A percentile compares a stretch with the other conserved stretches of the same genome.
These are phyloP conservation scores for Neonectria punicea DNA, from an alignment of 2,329 filamentous ascomycete genomes.

Conservation along the genomic window DNA sequence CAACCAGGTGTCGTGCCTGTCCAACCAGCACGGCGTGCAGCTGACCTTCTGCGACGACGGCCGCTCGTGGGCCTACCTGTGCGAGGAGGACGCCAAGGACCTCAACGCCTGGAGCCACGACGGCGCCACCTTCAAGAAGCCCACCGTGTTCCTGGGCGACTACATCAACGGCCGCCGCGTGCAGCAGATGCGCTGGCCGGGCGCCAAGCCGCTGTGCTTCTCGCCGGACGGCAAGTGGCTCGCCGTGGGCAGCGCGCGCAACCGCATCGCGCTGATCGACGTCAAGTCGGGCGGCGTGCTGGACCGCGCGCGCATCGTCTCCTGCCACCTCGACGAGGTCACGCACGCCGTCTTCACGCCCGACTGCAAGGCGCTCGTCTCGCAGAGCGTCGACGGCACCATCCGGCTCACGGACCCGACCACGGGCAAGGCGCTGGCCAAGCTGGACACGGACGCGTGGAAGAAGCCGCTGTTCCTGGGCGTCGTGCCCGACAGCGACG, in stretches of 20 bases:
- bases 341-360: constrained; percentile 44
- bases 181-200: constrained; percentile 35
- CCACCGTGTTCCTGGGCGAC: constrained; percentile 37
- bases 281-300: constrained; percentile 17
- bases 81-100: constrained; percentile 39
- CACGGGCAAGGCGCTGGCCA: constrained; percentile 39
- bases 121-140: constrained; percentile 36
- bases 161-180: constrained; percentile 36
- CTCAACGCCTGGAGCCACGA: constrained; percentile 35
- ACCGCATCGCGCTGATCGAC: constrained; percentile 41
- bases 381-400: constrained; percentile 43
- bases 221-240: constrained; percentile 37
- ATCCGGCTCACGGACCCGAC: constrained; percentile 39
- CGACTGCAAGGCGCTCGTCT: constrained; percentile 35
- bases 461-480: constrained; percentile 42
- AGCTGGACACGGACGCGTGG: constrained; percentile 44
- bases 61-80: constrained; percentile 40
- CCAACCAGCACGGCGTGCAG: constrained; percentile 40
- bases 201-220: constrained; percentile 39
- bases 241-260: constrained; percentile 34
- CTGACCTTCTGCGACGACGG: constrained; percentile 37
- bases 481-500: constrained; percentile 42
- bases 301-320: constrained; percentile 30
- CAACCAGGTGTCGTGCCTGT: constrained; percentile 32
- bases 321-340: constrained; percentile 40